Evolutionary conservation across 2,329 filamentous ascomycete genomes (phyloP), one percentile per base, ranked within the genome.

Genomic region (Penicillium sp.): DNA sequence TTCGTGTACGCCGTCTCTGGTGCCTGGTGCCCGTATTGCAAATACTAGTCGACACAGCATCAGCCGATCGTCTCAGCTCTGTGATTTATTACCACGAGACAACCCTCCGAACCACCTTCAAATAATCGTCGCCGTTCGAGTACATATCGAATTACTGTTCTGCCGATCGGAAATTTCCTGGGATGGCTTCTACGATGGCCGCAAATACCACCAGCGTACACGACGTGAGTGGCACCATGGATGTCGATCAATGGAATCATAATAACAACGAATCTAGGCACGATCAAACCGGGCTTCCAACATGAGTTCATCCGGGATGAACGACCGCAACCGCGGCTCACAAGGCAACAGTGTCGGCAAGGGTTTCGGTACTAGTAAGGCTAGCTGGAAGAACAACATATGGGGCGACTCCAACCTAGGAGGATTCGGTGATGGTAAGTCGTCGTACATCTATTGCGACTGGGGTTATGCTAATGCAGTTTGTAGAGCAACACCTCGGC

Each of bases 341-440:
- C 77, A 79, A 65, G 70, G 63, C 45, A 68, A 73, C 27, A 69
- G 70, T 51, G 73, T 80, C 57, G 72, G 73, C 8, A 75, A 76
- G 54, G 71, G 75, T n/a, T 81, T 81, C 66, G 75, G 75, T 19
- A 72, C 70, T 62, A 73, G 73, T 42, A 78, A 76, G 55, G 63
- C 75, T 35, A 75, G 73, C 64, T 75, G 78, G 79, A 74, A 78
- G 71, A 66, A 70, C 71, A 79, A 75, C 33, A 83, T 86, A 42
- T 86, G 84, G 84, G 78, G 78, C 13, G 81, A 77, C 60, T 73
- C 70, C 39, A 68, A 74, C 44, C 75, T 81, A 9, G 75, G 74
- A 72, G 79, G 79, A 17, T 76, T 81, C 59, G 76, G 76, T 25
- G 78, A 77, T 67, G 74, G 74, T 70, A 66, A 45, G 70, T 57